Conservation (phyloP, 2,329 filamentous ascomycete species). For the Xylariales sp. region DNA sequence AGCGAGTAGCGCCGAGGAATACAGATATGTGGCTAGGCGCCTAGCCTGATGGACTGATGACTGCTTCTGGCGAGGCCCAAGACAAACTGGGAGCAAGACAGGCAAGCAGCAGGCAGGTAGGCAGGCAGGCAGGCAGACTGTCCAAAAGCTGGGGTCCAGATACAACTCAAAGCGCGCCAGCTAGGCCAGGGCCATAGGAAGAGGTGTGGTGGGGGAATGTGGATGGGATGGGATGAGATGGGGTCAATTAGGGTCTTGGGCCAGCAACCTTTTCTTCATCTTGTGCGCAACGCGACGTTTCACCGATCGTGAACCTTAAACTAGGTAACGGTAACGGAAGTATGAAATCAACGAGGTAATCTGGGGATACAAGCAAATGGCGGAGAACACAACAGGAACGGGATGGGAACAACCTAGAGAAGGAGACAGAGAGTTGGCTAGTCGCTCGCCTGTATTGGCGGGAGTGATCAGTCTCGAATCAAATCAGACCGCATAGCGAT, state of each 20-base stretch:
- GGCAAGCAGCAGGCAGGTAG: constrained; percentile 8
- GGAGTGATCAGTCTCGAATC: constrained; percentile 5
- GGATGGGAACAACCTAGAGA: too few relatives aligned
- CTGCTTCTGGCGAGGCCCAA: constrained; percentile 21
- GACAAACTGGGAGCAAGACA: constrained; percentile 15
- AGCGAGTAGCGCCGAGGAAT: too few relatives aligned
- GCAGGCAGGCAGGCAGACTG: not conserved
- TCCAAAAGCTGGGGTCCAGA: not conserved
- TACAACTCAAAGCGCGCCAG: too few relatives aligned
- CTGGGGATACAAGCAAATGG: too few relatives aligned
- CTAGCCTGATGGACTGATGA: constrained; percentile 8
- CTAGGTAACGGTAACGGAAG: too few relatives aligned
- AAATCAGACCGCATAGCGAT: constrained; percentile 7
- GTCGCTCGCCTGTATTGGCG: too few relatives aligned
- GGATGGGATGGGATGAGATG: too few relatives aligned
- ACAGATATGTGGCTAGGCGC: constrained; percentile 9
- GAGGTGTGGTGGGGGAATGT: constrained; percentile 3
- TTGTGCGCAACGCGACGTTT: constrained; percentile 3
- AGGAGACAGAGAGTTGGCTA: too few relatives aligned
- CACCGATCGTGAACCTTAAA: constrained; percentile 7
- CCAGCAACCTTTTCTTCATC: constrained; percentile 9
- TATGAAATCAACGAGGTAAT: too few relatives aligned
- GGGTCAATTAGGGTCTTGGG: constrained; percentile 6
- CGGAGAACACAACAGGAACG: too few relatives aligned
- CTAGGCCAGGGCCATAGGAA: constrained; percentile 5